Conservation (phyloP, 139 green algal genomes). For the Volvox reticuliferus region DNA sequence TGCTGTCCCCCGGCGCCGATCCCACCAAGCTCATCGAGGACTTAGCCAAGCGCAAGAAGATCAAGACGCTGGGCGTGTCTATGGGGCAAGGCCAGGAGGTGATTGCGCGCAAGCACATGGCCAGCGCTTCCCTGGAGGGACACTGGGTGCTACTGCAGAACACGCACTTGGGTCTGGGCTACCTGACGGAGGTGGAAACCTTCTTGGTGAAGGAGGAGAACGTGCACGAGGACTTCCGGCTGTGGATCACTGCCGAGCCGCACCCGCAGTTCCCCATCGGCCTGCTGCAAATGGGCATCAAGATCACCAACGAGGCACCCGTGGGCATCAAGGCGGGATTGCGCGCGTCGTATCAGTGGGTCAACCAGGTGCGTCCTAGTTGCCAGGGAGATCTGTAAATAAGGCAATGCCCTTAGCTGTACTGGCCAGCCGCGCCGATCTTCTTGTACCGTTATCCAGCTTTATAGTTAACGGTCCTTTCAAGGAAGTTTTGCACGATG, state of each 20-base stretch:
- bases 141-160: slow-evolving; percentile 98
- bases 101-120: slow-evolving; percentile 93
- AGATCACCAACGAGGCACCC: slow-evolving; percentile 95
- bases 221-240: slow-evolving; percentile 83
- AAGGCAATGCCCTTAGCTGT: too few species aligned
- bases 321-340: slow-evolving; percentile 94
- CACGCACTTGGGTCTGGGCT: slow-evolving; percentile 92
- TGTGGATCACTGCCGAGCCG: slow-evolving; percentile 96
- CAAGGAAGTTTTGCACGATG: too few species aligned
- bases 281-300: slow-evolving; percentile 93
- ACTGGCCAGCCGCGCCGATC: too few species aligned
- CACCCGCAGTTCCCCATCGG: slow-evolving; percentile 94
- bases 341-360: slow-evolving; percentile 86
- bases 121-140: slow-evolving; percentile 85
- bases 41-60: slow-evolving; percentile 95
- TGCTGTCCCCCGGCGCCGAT: slow-evolving; percentile 92
- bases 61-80: slow-evolving; percentile 91
- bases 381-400: neutral
- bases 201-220: slow-evolving; percentile 74
- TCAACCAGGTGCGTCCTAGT: slow-evolving; percentile 72
- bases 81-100: slow-evolving; percentile 94
- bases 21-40: slow-evolving; percentile 96
- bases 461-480: too few species aligned
- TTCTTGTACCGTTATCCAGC: too few species aligned
- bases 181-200: slow-evolving; percentile 94